These are phyloP conservation scores for Apodospora peruviana DNA, from an alignment of 495 filamentous ascomycete species.

Conservation along the genomic window DNA sequence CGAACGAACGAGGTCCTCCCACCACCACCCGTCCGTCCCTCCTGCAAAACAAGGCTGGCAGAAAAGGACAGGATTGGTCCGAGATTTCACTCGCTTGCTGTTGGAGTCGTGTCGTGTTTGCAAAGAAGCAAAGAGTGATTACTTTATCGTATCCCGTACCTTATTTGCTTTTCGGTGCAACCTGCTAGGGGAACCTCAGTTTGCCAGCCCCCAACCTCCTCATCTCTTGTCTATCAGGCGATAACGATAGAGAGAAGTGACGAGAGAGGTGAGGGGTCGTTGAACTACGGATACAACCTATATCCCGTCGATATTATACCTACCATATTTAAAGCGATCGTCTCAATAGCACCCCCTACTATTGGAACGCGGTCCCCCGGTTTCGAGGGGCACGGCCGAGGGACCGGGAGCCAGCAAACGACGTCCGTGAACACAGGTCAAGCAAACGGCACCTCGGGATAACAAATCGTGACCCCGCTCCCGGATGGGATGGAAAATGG, in stretches of 20 bases:
- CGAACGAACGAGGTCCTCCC: not conserved
- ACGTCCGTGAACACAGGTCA: too few relatives aligned
- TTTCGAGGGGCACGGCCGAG: slow-evolving; percentile 7
- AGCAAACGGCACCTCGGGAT: too few relatives aligned
- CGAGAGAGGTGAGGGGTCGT: too few relatives aligned
- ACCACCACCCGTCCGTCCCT: not conserved
- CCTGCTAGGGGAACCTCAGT: too few relatives aligned
- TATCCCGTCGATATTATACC: not conserved
- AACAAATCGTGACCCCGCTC: too few relatives aligned
- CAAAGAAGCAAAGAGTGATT: not conserved
- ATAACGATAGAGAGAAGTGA: too few relatives aligned
- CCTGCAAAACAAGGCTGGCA: not conserved
- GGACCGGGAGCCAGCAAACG: not conserved
- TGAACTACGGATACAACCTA: too few relatives aligned
- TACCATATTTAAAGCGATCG: not conserved
- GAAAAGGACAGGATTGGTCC: not conserved
- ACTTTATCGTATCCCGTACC: not conserved
- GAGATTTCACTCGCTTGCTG: not conserved
- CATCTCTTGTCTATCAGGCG: too few relatives aligned
- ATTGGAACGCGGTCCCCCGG: slow-evolving; percentile 13
- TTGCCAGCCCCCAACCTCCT: too few relatives aligned
- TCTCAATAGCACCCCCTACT: slow-evolving; percentile 12
- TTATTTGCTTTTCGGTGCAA: too few relatives aligned
- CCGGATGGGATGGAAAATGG: too few relatives aligned
- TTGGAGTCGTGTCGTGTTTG: not conserved